These are phyloP conservation scores for Yamadazyma membranifaciens DNA, from an alignment of 1,139 yeast species.

Conservation along the genomic window DNA sequence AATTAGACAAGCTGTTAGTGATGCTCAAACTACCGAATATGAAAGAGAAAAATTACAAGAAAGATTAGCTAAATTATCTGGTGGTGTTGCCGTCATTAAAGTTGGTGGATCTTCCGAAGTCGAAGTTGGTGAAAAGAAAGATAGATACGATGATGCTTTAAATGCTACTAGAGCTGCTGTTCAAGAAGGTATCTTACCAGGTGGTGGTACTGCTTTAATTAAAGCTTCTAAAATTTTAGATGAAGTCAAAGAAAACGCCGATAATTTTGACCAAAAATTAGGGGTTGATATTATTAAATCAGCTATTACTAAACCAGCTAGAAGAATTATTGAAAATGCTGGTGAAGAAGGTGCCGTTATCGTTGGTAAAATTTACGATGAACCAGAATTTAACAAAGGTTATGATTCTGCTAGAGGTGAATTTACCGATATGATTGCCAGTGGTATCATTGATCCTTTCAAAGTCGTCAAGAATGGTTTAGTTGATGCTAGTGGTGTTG, in stretches of 20 bases:
- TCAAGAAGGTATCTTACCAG: conserved; percentile 98
- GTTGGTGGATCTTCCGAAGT: conserved; percentile 99
- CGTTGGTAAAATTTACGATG: conserved; percentile 92
- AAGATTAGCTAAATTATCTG: conserved; percentile 96
- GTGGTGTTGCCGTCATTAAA: conserved; percentile 98
- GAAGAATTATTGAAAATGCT: conserved; percentile 95
- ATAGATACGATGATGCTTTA: conserved; percentile 97
- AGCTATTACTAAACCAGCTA: conserved; percentile 97
- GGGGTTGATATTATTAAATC: conserved; percentile 95
- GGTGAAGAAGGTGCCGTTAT: conserved; percentile 99
- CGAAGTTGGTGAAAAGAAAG: conserved; percentile 99
- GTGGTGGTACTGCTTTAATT: conserved; percentile 99
- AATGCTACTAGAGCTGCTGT: conserved; percentile 99
- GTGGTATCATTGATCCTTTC: conserved; percentile 99
- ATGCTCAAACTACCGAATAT: conserved; percentile 80
- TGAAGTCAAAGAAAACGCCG: conserved; percentile 62
- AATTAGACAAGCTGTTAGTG: conserved; percentile 79
- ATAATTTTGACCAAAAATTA: conserved; percentile 94
- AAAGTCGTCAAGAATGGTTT: conserved; percentile 97
- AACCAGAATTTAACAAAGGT: conserved; percentile 86
- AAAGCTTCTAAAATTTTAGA: conserved; percentile 89
- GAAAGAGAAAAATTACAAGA: conserved; percentile 98
- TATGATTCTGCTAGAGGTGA: conserved; percentile 93
- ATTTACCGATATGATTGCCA: conserved; percentile 93
- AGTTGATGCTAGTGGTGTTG: conserved; percentile 97